These are phyloP conservation scores for Plasmodium gonderi DNA, from an alignment of 169 alveolate species.

Conservation along the genomic window DNA sequence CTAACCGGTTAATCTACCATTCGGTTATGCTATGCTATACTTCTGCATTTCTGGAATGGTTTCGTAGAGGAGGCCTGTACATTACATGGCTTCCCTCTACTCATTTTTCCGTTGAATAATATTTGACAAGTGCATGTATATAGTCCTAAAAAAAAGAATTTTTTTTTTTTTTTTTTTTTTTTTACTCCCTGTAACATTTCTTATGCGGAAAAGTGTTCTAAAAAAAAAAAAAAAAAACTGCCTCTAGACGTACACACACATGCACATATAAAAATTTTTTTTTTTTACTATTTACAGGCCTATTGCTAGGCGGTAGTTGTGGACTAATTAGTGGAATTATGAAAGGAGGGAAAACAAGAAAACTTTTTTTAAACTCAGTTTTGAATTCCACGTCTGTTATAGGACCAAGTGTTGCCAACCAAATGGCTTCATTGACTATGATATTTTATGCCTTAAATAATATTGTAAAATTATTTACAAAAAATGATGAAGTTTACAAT, in stretches of 20 bases:
- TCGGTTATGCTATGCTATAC: too few species aligned
- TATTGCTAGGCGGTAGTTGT: conserved; percentile 87
- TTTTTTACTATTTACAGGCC: conserved; percentile 77
- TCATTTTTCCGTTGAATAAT: neutral
- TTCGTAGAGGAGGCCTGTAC: too few species aligned
- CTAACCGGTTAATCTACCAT: too few species aligned
- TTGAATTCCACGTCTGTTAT: conserved; percentile 85
- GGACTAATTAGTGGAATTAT: conserved; percentile 88
- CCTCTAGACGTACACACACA: too few species aligned
- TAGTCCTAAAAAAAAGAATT: neutral
- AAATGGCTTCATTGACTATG: conserved; percentile 87
- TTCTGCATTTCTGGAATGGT: too few species aligned
- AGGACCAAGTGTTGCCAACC: conserved; percentile 89
- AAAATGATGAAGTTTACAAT: conserved; percentile 78
- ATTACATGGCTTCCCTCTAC: neutral
- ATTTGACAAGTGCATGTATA: neutral
- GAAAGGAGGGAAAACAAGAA: conserved; percentile 89
- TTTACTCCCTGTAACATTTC: neutral
- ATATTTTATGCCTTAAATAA: conserved; percentile 86
- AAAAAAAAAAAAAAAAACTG: neutral
- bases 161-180: too few species aligned
- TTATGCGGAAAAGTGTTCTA: neutral
- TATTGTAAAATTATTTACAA: conserved; percentile 76
- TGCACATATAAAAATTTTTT: neutral
- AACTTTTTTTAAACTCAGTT: conserved; percentile 86